Base-by-base conservation (phyloP, 1,139 yeast species). In the Scheffersomyces titani region DNA sequence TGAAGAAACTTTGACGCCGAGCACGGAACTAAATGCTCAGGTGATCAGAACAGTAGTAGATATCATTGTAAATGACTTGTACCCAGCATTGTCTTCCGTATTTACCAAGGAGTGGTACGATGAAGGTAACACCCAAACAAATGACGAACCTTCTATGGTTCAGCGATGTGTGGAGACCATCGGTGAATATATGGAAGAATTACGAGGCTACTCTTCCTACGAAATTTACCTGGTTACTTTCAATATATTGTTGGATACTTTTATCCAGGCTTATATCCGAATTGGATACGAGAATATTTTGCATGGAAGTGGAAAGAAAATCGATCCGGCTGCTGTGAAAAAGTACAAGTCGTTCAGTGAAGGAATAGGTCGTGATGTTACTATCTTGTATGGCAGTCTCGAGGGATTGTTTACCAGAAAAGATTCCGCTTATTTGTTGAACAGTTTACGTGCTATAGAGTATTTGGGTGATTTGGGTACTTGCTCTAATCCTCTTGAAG, bases 21-120 rank as follows among this genome's bases (percentile, higher is more conserved):
- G 88, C 68, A 90, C 92, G 3, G 88, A 87, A 53, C 82, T 91
- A 50, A 91, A 92, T 53, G 90, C 89, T 52, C 82, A 83, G 62
- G 84, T 92, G 57, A 82, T 90, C 55, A 77, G 84, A 56, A 86
- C 87, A 6, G 75, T 91, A 51, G 82, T 87, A 50, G 84, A 82
- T 44, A 85, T 92, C 40, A 87, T 92, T 52, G 84, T 88, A 65
- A 89, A 88, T 63, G 97, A 92, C 63, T 72, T 80, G 57, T 76
- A 75, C 54, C 83, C 83, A 6, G 81, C 81, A 3, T 68, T 80
- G 51, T 77, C 82, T 7, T 63, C 63, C 21, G 72, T 78, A 0
- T 80, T 80, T 62, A 74, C 79, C 30, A 77, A 77, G 56, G 62
- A 67, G 13, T 80, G 84, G 84, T 78, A 78, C 82, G 77, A 76